These are phyloP conservation scores for Podaxis pistillaris DNA, from an alignment of 768 basidiomycete genomes.

Conservation along the genomic window DNA sequence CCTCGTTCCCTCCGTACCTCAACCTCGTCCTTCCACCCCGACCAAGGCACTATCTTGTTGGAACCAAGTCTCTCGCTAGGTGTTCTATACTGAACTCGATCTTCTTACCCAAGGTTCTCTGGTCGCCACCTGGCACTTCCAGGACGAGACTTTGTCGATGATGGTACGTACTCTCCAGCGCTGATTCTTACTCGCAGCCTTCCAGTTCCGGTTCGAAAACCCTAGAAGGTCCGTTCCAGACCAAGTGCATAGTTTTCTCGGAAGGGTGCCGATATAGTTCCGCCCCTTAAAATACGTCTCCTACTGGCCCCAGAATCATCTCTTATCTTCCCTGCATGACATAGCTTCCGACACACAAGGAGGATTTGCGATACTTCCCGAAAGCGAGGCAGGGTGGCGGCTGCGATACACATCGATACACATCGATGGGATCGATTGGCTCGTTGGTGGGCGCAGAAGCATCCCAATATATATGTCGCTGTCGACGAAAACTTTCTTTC, in stretches of 20 bases:
- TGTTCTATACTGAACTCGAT: neutral
- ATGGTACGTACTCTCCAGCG: neutral
- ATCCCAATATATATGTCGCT: neutral
- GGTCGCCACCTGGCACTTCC: neutral
- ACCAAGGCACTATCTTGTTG: neutral
- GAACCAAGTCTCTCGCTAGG: neutral
- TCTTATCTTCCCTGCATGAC: neutral
- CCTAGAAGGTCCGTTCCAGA: too few species aligned
- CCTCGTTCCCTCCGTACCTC: neutral
- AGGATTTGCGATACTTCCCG: neutral
- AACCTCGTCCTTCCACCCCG: neutral
- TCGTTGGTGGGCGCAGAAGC: neutral
- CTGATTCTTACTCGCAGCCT: neutral
- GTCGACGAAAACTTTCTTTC: too few species aligned
- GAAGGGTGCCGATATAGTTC: neutral
- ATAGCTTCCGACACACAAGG: neutral
- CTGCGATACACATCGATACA: neutral
- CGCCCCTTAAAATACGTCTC: neutral
- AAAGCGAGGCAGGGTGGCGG: neutral
- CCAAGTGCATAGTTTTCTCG: too few species aligned
- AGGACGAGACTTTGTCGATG: neutral
- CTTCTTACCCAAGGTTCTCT: neutral
- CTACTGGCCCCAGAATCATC: neutral
- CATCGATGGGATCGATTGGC: neutral
- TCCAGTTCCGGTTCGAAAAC: too few species aligned